Evolutionary conservation across 305 asterid species (phyloP).

Genomic region (Lippia alba): DNA sequence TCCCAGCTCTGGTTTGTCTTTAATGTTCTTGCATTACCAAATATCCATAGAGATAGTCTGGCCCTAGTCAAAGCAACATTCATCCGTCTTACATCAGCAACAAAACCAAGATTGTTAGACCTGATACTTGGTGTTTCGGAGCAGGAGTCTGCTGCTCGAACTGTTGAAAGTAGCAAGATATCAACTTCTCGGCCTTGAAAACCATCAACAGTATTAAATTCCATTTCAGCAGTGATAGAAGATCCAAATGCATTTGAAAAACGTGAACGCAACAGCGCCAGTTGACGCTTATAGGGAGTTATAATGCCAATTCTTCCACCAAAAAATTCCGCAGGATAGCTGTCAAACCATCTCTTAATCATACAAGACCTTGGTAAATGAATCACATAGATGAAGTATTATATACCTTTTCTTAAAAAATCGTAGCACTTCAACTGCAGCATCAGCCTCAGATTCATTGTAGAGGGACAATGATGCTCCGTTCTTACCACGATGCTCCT

Average conservation of each 20-base stretch:
- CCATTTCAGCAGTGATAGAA: conserved; percentile 75
- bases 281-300: conserved; percentile 90
- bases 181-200: conserved; percentile 99
- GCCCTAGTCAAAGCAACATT: conserved; percentile 99
- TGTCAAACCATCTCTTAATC: conserved; percentile 42
- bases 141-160: conserved; percentile 79
- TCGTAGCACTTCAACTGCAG: conserved; percentile 87
- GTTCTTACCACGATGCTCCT: conserved; percentile 85
- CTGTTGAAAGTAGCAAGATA: conserved; percentile 89
- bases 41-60: conserved; percentile 82
- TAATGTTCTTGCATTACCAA: conserved; percentile 85
- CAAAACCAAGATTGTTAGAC: conserved; percentile 81
- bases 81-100: conserved; percentile 99
- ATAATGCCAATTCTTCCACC: conserved; percentile 89
- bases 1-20: conserved; percentile 84
- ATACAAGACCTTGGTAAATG: conserved; percentile 29
- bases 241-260: conserved; percentile 90
- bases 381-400: conserved; percentile 29
- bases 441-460: conserved; percentile 93
- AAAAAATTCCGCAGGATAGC: conserved; percentile 81
- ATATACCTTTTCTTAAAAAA: conserved; percentile 75
- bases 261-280: conserved; percentile 80
- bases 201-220: conserved; percentile 98
- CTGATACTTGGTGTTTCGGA: conserved; percentile 45
- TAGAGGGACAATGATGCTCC: conserved; percentile 74